Percentiles rank a stretch among this genome's conserved stretches.
Evolutionary conservation across 2,329 filamentous ascomycete species (phyloP).

Genomic region (Ophiostoma novo-ulmi): DNA sequence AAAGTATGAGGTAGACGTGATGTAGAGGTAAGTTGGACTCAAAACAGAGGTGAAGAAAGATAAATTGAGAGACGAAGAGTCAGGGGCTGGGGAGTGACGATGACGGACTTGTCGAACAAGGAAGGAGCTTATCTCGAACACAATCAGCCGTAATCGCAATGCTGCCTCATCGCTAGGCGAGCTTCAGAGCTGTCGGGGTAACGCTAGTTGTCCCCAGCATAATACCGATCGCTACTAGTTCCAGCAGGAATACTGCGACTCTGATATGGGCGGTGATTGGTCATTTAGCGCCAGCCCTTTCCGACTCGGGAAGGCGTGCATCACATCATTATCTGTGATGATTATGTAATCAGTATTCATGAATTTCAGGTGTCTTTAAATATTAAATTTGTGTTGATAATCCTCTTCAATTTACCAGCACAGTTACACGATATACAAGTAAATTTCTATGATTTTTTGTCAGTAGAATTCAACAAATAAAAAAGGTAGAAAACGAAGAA

Average conservation of each 20-base stretch:
- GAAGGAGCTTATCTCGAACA: slow-evolving; percentile 13
- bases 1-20: neutral
- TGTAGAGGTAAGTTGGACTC: neutral
- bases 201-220: slow-evolving; percentile 2
- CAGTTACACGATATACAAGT: no score
- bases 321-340: neutral
- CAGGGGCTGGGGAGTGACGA: neutral
- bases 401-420: no score
- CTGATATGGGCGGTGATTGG: neutral
- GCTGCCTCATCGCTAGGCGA: slow-evolving; percentile 7
- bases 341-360: neutral
- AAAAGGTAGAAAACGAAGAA: neutral
- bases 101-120: slow-evolving; percentile 3
- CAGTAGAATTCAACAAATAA: neutral
- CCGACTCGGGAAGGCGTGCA: neutral
- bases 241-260: neutral
- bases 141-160: slow-evolving; percentile 8
- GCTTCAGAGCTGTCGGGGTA: slow-evolving; percentile 11
- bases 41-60: neutral
- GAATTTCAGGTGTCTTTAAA: no score
- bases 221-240: neutral
- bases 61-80: neutral
- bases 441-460: no score
- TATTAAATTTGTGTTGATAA: no score
- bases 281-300: neutral